A percentile compares a stretch with the other conserved stretches of the same genome.
phyloP scores from a whole-genome alignment of 805 yeast species.

The Saccharomyces cerevisiae region DNA sequence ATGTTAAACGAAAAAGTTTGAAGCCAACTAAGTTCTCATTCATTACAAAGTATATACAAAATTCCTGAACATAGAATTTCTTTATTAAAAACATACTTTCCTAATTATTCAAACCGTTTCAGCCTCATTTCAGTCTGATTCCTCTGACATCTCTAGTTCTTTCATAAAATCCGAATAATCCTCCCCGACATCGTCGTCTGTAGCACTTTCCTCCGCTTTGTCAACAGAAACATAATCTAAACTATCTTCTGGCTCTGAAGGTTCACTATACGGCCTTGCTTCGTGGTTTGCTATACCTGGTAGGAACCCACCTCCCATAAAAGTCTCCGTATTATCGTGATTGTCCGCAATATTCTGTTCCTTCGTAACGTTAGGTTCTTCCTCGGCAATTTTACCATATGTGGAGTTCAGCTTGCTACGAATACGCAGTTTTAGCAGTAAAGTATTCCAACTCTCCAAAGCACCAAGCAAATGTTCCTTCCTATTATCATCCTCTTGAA shows the following conservation, averaged over 20 bases:
- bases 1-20: not conserved
- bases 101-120: not conserved
- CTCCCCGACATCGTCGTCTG: conserved; percentile 11
- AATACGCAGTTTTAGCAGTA: conserved; percentile 30
- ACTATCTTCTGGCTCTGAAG: not conserved
- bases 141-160: conserved; percentile 17
- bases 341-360: conserved; percentile 12
- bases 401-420: conserved; percentile 35
- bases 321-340: not conserved
- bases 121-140: not conserved
- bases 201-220: not conserved
- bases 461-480: conserved; percentile 41
- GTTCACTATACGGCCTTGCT: not conserved
- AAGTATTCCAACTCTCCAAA: conserved; percentile 30
- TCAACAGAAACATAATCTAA: not conserved
- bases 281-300: not conserved
- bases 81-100: not conserved
- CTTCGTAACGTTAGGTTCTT: conserved; percentile 6
- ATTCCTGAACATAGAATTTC: not conserved
- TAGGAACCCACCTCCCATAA: conserved; percentile 12
- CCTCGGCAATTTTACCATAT: conserved; percentile 34
- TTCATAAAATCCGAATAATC: conserved; percentile 30
- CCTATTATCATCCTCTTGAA: conserved; percentile 32
- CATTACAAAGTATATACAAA: not conserved
- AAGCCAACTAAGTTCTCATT: not conserved